A percentile compares a stretch with the other conserved stretches of the same genome.
Conservation (phyloP, 2,329 filamentous ascomycete genomes). For the Cladobotryum mycophilum region DNA sequence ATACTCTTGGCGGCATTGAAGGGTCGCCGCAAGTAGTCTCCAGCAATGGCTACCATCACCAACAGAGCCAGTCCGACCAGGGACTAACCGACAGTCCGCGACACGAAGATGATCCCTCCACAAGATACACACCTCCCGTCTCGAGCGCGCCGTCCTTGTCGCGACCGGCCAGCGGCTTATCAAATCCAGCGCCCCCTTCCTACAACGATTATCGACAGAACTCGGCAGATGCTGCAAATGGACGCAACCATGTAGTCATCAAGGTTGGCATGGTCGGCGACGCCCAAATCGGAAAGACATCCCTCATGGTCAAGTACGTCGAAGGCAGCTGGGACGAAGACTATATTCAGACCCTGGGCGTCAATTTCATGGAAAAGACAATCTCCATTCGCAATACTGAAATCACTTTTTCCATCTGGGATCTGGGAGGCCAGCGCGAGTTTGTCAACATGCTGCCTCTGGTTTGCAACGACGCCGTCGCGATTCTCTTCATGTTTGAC, state of each 20-base stretch:
- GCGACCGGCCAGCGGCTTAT: slow-evolving; percentile 50
- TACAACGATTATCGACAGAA: slow-evolving; percentile 41
- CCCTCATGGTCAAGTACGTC: slow-evolving; percentile 98
- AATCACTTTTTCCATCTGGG: slow-evolving; percentile 99
- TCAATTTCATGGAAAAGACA: slow-evolving; percentile 99
- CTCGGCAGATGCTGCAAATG: slow-evolving; percentile 35
- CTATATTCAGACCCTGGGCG: slow-evolving; percentile 96
- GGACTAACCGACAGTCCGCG: slow-evolving; percentile 34
- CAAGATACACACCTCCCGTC: slow-evolving; percentile 42
- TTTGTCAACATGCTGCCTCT: slow-evolving; percentile 99
- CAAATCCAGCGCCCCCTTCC: slow-evolving; percentile 34
- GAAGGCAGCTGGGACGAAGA: slow-evolving; percentile 99
- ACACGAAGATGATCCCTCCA: slow-evolving; percentile 38
- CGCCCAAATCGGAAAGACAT: slow-evolving; percentile 98
- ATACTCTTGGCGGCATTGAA: slow-evolving; percentile 45
- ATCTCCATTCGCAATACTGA: slow-evolving; percentile 99
- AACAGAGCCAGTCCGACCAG: slow-evolving; percentile 46
- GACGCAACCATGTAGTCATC: slow-evolving; percentile 79
- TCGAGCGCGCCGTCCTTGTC: slow-evolving; percentile 41
- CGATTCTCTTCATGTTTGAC: slow-evolving; percentile 99
- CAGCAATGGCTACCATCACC: slow-evolving; percentile 35
- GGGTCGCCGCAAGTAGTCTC: slow-evolving; percentile 36
- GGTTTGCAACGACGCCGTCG: slow-evolving; percentile 98
- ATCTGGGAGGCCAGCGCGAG: slow-evolving; percentile 93
- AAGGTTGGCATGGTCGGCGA: slow-evolving; percentile 99